Conservation (phyloP, 805 yeast genomes). For the Nakazawaea wickerhamii region DNA sequence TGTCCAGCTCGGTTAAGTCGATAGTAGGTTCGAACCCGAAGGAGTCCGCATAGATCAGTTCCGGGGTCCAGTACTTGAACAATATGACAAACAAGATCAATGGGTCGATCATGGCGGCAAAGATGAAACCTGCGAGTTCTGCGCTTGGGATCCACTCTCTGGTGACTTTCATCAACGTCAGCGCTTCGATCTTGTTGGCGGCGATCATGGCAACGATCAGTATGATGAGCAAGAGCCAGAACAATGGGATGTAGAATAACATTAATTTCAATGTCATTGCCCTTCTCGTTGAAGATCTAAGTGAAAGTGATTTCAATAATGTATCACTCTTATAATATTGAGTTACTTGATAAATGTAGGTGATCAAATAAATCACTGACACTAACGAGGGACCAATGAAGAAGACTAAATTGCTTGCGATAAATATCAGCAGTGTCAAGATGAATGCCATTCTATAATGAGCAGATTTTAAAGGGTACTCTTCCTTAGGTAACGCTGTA, state of each 20-base stretch:
- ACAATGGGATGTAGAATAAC: conserved; percentile 6
- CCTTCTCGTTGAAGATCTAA: conserved; percentile 7
- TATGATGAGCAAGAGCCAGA: background rate
- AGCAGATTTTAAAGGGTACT: conserved; percentile 6
- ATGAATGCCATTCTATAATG: conserved; percentile 4
- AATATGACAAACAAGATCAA: conserved; percentile 1
- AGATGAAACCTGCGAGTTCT: background rate
- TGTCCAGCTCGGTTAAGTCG: background rate
- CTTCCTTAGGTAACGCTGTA: conserved; percentile 5
- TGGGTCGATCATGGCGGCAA: background rate
- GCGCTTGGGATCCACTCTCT: conserved; percentile 3
- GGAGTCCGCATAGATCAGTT: conserved; percentile 4
- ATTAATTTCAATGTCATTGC: conserved; percentile 7
- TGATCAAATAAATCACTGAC: background rate
- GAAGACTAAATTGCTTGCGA: background rate
- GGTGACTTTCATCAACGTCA: background rate
- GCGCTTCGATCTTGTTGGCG: background rate
- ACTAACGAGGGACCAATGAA: background rate
- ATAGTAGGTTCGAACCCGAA: conserved; percentile 10
- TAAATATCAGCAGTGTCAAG: background rate
- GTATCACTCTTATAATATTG: conserved; percentile 1
- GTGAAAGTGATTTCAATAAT: conserved; percentile 3
- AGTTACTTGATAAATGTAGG: conserved; percentile 2
- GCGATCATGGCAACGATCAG: background rate
- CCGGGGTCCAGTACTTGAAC: conserved; percentile 9